Conservation (phyloP, 2,329 filamentous ascomycete species). For the Zarea fungicola region DNA sequence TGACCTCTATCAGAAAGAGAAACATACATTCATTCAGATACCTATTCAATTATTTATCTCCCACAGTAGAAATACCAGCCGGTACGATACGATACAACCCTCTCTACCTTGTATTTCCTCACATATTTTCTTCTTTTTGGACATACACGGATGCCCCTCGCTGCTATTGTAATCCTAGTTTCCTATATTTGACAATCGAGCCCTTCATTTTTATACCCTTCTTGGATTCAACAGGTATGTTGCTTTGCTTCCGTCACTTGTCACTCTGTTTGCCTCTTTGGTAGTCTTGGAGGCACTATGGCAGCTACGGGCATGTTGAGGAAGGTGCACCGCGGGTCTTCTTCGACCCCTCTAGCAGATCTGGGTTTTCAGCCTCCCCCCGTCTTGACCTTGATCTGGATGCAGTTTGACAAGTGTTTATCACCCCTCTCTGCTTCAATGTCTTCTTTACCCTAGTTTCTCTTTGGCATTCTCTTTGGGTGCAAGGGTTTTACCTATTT, state of each 20-base stretch:
- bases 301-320: neutral
- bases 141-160: slow-evolving; percentile 3
- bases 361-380: neutral
- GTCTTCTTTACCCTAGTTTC: neutral
- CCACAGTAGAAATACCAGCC: too few species aligned
- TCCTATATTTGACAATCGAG: slow-evolving; percentile 2
- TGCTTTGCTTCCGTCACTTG: neutral
- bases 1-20: too few species aligned
- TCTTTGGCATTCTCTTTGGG: slow-evolving; percentile 9
- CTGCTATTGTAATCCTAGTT: neutral
- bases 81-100: too few species aligned
- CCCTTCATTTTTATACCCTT: neutral
- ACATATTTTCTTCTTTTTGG: slow-evolving; percentile 1
- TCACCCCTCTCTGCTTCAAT: too few species aligned
- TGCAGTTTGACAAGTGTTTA: too few species aligned
- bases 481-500: neutral
- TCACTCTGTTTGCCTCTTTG: slow-evolving; percentile 6
- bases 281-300: neutral
- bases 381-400: too few species aligned
- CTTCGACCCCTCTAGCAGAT: neutral
- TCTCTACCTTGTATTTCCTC: neutral
- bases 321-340: slow-evolving; percentile 1
- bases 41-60: neutral
- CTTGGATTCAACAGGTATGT: slow-evolving; percentile 9
- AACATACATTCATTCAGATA: neutral